Evolutionary conservation across 192 early-diverging fungal species (phyloP).

Genomic region (Coemansia sp.): DNA sequence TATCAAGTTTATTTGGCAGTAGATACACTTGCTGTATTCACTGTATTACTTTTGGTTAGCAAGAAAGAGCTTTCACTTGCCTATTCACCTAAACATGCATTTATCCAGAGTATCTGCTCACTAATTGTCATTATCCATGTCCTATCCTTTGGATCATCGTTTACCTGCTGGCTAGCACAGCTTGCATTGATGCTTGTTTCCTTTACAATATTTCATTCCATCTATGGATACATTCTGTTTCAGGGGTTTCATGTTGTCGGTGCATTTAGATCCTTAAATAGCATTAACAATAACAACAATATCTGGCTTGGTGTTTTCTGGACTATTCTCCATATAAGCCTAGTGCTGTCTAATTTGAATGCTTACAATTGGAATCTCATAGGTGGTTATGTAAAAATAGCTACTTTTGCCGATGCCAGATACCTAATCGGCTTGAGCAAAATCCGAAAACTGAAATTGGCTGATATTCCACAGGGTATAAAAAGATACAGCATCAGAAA

Average conservation of each 20-base stretch:
- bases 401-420: background rate
- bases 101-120: background rate
- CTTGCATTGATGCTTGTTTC: background rate
- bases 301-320: background rate
- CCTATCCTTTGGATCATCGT: background rate
- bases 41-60: too few relatives aligned
- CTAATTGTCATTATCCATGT: constrained; percentile 4
- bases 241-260: background rate
- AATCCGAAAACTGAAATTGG: constrained; percentile 10
- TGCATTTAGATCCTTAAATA: background rate
- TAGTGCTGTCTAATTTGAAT: background rate
- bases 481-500: background rate
- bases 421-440: background rate
- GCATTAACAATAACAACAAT: background rate
- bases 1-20: too few relatives aligned
- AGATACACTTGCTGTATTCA: too few relatives aligned
- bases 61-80: background rate
- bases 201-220: background rate
- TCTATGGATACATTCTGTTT: background rate
- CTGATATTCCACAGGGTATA: constrained; percentile 20
- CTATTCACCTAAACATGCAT: background rate
- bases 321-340: background rate
- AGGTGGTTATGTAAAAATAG: background rate
- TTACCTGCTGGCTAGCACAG: background rate
- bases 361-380: background rate